Percentiles rank a stretch among this genome's conserved stretches.
Evolutionary conservation across 202 grass and related monocot genomes (phyloP).

Genomic region (Zizania palustris): DNA sequence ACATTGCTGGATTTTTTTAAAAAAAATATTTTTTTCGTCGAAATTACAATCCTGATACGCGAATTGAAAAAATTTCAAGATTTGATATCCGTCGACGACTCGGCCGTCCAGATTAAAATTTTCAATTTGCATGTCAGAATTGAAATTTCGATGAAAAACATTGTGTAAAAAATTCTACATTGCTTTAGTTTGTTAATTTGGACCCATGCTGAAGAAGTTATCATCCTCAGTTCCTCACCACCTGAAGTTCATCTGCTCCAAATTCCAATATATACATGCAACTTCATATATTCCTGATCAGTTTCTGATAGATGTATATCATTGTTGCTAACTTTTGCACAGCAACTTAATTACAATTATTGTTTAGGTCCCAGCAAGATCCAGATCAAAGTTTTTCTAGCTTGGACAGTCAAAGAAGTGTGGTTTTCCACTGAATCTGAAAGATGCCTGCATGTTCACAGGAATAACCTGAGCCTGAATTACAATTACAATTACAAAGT

Average conservation of each 20-base stretch:
- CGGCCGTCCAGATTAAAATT: no score
- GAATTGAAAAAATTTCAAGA: no score
- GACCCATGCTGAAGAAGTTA: not conserved
- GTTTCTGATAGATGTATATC: not conserved
- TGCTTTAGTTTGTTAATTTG: not conserved
- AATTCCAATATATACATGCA: not conserved
- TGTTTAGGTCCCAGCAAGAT: not conserved
- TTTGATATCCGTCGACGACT: no score
- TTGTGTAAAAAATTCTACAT: no score
- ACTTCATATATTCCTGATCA: not conserved
- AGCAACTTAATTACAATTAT: not conserved
- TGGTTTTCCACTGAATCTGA: slow-evolving; percentile 5
- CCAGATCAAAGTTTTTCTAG: slow-evolving; percentile 2
- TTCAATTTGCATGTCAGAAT: no score
- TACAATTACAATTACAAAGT: no score
- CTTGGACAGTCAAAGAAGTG: not conserved
- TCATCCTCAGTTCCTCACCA: not conserved
- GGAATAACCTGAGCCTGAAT: slow-evolving; percentile 35
- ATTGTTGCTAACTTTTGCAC: not conserved
- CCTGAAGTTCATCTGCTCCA: slow-evolving; percentile 21
- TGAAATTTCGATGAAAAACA: no score
- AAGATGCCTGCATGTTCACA: slow-evolving; percentile 28
- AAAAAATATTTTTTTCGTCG: no score
- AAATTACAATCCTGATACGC: no score
- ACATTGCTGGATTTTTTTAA: no score